Evolutionary conservation across 345 rosid genomes (phyloP).

Genomic region (Pelargonium nanum): DNA sequence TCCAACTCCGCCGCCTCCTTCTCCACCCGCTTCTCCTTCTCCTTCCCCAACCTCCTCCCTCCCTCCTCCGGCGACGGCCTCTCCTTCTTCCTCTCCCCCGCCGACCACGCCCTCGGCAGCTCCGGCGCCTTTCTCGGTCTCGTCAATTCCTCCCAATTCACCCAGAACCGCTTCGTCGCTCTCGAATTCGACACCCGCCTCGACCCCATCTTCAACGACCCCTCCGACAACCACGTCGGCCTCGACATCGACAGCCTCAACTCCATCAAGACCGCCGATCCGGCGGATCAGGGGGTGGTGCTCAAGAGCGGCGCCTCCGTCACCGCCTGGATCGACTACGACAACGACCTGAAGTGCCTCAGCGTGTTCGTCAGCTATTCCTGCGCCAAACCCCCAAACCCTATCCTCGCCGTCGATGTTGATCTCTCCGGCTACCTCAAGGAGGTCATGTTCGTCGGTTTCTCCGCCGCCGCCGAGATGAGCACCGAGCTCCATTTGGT

Average conservation of each 20-base stretch:
- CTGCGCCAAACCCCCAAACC: conserved; percentile 42
- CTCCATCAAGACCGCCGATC: conserved; percentile 61
- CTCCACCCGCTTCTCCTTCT: conserved; percentile 64
- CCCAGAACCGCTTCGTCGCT: conserved; percentile 74
- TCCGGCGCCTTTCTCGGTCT: conserved; percentile 76
- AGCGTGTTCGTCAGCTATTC: conserved; percentile 60
- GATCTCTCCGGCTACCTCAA: conserved; percentile 58
- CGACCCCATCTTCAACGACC: conserved; percentile 57
- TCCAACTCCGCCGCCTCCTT: conserved; percentile 80
- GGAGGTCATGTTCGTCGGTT: conserved; percentile 59
- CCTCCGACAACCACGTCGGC: conserved; percentile 62
- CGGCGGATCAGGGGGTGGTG: conserved; percentile 37
- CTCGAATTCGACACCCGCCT: conserved; percentile 71
- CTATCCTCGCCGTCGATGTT: conserved; percentile 40
- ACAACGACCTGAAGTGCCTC: conserved; percentile 48
- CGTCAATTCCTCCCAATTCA: conserved; percentile 58
- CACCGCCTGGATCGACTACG: conserved; percentile 83
- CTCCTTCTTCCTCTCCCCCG: conserved; percentile 75
- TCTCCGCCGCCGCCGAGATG: conserved; percentile 91
- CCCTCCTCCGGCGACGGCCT: conserved; percentile 75
- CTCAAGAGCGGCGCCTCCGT: conserved; percentile 65
- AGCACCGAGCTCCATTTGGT: conserved; percentile 82
- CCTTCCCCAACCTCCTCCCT: conserved; percentile 46
- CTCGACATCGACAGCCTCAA: conserved; percentile 60
- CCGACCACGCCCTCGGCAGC: conserved; percentile 58